Conservation (phyloP, 2,329 filamentous ascomycete species). For the Seiridium cupressi region DNA sequence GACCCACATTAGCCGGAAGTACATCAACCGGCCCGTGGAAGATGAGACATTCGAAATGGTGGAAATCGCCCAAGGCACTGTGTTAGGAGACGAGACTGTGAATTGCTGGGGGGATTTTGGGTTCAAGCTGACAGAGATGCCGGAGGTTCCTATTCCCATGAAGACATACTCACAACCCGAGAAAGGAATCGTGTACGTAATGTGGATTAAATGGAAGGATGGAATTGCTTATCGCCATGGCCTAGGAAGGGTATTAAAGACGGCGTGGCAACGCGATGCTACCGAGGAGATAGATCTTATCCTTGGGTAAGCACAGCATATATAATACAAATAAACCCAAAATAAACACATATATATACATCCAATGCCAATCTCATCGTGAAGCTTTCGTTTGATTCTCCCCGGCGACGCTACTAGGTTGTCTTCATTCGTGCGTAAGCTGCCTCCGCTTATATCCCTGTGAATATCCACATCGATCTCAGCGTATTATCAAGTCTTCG, state of each 20-base stretch:
- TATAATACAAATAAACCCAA: neutral
- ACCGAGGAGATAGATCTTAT: neutral
- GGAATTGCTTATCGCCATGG: neutral
- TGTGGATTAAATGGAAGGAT: neutral
- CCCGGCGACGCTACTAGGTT: no score
- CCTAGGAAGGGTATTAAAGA: neutral
- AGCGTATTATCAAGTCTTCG: no score
- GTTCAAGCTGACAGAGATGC: neutral
- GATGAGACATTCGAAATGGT: neutral
- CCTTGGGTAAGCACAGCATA: neutral
- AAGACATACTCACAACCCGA: neutral
- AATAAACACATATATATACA: neutral
- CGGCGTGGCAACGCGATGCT: neutral
- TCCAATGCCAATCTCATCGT: no score
- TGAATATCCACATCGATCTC: no score
- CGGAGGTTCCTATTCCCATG: neutral
- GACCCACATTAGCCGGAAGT: neutral
- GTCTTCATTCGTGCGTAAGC: no score
- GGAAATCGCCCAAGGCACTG: neutral
- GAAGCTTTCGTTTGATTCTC: no score
- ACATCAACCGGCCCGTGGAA: neutral
- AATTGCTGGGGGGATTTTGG: neutral
- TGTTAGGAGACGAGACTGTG: neutral
- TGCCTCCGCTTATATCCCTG: no score
- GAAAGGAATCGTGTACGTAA: neutral